These are phyloP conservation scores for Mycena rosella DNA, from an alignment of 768 basidiomycete species.

Conservation along the genomic window DNA sequence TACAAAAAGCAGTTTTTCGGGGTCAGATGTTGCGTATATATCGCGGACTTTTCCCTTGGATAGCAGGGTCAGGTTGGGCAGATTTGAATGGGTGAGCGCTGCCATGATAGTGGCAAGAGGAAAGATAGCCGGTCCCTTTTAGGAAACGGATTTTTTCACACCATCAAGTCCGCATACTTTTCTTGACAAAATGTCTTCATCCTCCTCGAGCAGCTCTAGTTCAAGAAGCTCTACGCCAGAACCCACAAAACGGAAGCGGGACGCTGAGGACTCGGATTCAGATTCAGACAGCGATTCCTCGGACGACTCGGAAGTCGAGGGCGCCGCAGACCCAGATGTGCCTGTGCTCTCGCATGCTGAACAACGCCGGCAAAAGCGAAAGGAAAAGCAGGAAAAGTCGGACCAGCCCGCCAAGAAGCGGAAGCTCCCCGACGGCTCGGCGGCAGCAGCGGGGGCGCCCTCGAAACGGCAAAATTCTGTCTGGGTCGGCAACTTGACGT, in stretches of 20 bases:
- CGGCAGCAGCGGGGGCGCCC: slow-evolving; percentile 44
- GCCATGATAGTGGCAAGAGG: slow-evolving; percentile 1
- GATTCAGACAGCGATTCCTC: slow-evolving; percentile 33
- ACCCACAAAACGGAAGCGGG: slow-evolving; percentile 48
- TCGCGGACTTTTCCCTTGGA: slow-evolving; percentile 97
- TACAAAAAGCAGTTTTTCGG: slow-evolving; percentile 87
- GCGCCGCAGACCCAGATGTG: slow-evolving; percentile 51
- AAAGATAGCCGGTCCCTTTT: not conserved
- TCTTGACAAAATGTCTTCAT: slow-evolving; percentile 45
- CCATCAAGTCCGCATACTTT: no score
- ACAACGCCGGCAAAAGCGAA: slow-evolving; percentile 71
- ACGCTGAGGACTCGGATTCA: slow-evolving; percentile 7
- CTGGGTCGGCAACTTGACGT: slow-evolving; percentile 96
- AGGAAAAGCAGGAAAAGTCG: slow-evolving; percentile 45
- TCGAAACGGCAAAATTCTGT: slow-evolving; percentile 85
- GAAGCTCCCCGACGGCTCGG: slow-evolving; percentile 57
- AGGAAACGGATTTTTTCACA: not conserved
- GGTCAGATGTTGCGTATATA: slow-evolving; percentile 84
- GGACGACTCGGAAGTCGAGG: slow-evolving; percentile 43
- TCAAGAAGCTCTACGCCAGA: slow-evolving; percentile 43
- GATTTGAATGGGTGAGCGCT: slow-evolving; percentile 55
- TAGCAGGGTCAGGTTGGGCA: slow-evolving; percentile 75
- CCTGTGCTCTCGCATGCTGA: slow-evolving; percentile 83
- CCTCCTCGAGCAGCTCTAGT: slow-evolving; percentile 45
- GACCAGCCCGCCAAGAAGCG: slow-evolving; percentile 57